Evolutionary conservation across 768 basidiomycete genomes (phyloP), one percentile per base, ranked within the genome.

Genomic region (Phaeotremella fagi): DNA sequence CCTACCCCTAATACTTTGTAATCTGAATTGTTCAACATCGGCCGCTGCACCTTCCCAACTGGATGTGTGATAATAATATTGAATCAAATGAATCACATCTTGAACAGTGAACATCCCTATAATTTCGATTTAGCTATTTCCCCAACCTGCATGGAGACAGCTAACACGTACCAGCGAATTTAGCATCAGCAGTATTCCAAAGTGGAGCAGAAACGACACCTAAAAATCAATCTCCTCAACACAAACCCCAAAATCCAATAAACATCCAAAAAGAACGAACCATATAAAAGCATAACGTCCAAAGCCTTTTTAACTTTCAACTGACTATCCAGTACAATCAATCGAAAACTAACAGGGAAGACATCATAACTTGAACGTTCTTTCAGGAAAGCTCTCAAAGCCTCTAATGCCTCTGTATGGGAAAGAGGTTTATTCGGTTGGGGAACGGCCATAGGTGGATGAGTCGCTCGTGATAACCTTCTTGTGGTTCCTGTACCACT

Each of bases 1-100:
- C 81, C 33, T 68, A 89, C 94, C 90, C 82, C 95, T 78, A 54
- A 99, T 77, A 45, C 84, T 83, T 70, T 92, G 88, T 26, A 99
- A 79, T 27, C 87, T 82, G 72, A 99, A 90, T 0, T 83, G 86
- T 71, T 98, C 94, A 2, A 98, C 94, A 64, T 98, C 91, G 11
- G 85, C 82, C 0, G 85, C 82, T 4, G 90, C 92, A 48, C 82
- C 83, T 64, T 90, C 90, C 73, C 83, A 87, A 27, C 87, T 84
- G 1, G 81, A 78, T 12, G 86, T 88, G 43, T 85, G 83, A 75
- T 97, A 95, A 75, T 97, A 99, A 77, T 92, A 95, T 68, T 99
- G 95, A 61, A 99, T 98, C 60, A 99, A 83, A 73, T 99, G 95
- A 53, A 99, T 97, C 73, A 99, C 91, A 75, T 99, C 95, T 52